Evolutionary conservation across 2,329 filamentous ascomycete species (phyloP), one percentile per base, ranked within the genome.

Genomic region (Aspergillus sp.): DNA sequence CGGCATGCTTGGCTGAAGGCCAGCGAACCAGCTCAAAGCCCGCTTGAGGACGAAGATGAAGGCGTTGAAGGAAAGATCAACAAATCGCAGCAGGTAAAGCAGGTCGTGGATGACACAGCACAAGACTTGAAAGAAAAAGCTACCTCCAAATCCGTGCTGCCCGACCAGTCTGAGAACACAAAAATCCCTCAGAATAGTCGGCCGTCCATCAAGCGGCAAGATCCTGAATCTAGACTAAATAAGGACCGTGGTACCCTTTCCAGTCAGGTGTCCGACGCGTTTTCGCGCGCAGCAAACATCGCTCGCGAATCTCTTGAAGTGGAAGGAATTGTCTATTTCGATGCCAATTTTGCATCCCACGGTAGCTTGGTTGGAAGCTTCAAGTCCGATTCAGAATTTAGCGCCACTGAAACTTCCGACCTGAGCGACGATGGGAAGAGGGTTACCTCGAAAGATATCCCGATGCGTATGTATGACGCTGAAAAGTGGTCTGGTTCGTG

Each of bases 221-320:
- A 19, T 19, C 19, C 26, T 3, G 34, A 36, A 36, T n/a, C n/a
- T 36, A 7, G n/a, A 36, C 12, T 19, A 36, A 19, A 36, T 7
- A 4, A 10, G 34, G 34, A 19, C 2, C 12, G n/a, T 27, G 29
- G 32, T 29, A 29, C 28, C 12, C 41, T 12, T 29, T 29, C 41
- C 28, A 29, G 29, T 9, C 9, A 32, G 41, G 41, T 30, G n/a
- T 7, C 28, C 12, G 42, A 58, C 7, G 52, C 72, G 1, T 73
- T 73, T 39, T 64, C 65, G 0, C 69, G 66, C 32, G 73, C 71
- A 4, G 67, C 71, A 12, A 64, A 65, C 26, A 66, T 73, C 2
- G 61, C 75, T 28, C 59, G 68, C 3, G 58, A 70, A 34, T 63
- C 68, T 1, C 55, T 73, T 4, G 66, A 71, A 33, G 58, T 68